These are phyloP conservation scores for Botrytis squamosa DNA, from an alignment of 2,329 filamentous ascomycete species.

Conservation along the genomic window DNA sequence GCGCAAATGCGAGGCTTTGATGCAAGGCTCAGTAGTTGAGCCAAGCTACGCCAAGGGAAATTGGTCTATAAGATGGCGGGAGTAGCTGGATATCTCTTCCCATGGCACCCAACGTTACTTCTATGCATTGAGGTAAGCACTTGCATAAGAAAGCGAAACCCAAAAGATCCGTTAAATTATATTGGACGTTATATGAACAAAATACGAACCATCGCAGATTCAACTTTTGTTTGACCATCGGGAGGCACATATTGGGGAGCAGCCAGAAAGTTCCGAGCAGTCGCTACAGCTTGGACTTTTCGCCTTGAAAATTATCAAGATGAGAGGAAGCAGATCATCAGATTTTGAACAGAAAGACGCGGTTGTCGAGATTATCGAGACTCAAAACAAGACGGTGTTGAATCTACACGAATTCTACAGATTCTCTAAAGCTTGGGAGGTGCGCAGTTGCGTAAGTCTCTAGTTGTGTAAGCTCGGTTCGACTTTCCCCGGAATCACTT, in stretches of 20 bases:
- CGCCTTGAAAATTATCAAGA: neutral
- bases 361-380: neutral
- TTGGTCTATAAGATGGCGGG: conserved; percentile 21
- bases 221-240: neutral
- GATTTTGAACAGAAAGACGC: neutral
- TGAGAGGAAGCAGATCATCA: neutral
- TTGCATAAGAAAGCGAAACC: neutral
- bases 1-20: conserved; percentile 20
- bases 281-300: neutral
- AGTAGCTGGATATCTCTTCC: neutral
- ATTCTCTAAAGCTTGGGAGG: neutral
- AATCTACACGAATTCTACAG: neutral
- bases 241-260: neutral
- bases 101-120: neutral
- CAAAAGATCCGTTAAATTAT: neutral
- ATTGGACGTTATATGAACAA: neutral
- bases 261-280: neutral
- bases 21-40: conserved; percentile 20
- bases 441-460: neutral
- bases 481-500: neutral
- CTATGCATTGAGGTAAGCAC: neutral
- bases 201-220: neutral
- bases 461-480: neutral
- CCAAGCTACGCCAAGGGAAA: conserved; percentile 20
- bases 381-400: neutral